phyloP scores from a whole-genome alignment of 805 yeast species.

The Dipodascus albidus region DNA sequence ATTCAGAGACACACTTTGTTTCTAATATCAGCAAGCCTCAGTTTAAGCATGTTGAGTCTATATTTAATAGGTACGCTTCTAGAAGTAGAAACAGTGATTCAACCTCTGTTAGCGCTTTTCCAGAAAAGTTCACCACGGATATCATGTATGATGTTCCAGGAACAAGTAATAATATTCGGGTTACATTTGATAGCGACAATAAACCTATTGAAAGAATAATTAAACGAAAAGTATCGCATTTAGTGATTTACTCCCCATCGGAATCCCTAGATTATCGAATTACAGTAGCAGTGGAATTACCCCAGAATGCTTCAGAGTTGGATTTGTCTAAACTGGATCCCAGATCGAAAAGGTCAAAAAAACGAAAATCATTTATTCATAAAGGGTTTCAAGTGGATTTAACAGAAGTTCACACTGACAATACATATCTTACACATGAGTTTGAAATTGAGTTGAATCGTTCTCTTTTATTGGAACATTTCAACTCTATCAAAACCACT shows the following conservation, averaged over 20 bases:
- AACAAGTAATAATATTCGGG: conserved; percentile 14
- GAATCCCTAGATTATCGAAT: conserved; percentile 67
- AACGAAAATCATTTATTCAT: conserved; percentile 62
- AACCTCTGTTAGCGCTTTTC: conserved; percentile 1
- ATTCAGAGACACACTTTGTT: conserved; percentile 18
- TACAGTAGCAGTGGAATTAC: conserved; percentile 67
- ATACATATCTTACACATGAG: conserved; percentile 25
- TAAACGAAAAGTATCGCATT: conserved; percentile 62
- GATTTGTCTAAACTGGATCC: conserved; percentile 43
- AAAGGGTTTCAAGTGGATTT: conserved; percentile 32
- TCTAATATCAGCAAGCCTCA: conserved; percentile 20
- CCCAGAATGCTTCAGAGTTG: conserved; percentile 34
- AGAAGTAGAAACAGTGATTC: background rate
- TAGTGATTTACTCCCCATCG: conserved; percentile 64
- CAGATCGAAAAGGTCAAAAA: conserved; percentile 51
- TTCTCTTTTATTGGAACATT: conserved; percentile 30
- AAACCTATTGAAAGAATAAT: conserved; percentile 48
- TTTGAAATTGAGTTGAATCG: conserved; percentile 43
- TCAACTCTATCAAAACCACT: conserved; percentile 24
- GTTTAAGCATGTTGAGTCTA: conserved; percentile 12
- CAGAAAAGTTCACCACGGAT: conserved; percentile 2
- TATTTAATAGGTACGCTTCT: conserved; percentile 9
- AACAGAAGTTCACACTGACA: conserved; percentile 21
- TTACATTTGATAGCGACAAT: conserved; percentile 20
- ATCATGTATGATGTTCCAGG: conserved; percentile 10